A percentile compares a stretch with the other conserved stretches of the same genome.
Conservation (phyloP, 352 stramenopile species). For the Lagenidium giganteum region DNA sequence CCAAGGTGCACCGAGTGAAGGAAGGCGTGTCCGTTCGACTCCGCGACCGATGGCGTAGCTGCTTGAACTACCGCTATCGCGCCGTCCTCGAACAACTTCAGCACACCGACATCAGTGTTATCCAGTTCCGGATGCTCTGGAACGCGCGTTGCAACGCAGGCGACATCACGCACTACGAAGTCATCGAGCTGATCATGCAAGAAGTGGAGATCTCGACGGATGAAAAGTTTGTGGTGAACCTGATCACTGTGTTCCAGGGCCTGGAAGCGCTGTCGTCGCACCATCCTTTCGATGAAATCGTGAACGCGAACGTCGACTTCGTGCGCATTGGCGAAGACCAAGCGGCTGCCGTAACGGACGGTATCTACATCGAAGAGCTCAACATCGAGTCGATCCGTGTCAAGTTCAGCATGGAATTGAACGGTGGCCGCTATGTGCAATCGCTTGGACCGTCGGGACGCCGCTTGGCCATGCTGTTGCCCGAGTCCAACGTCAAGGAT, state of each 20-base stretch:
- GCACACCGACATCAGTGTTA: slow-evolving; percentile 56
- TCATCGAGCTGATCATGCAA: slow-evolving; percentile 84
- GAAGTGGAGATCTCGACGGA: slow-evolving; percentile 87
- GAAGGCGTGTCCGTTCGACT: slow-evolving; percentile 82
- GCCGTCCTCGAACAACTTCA: slow-evolving; percentile 78
- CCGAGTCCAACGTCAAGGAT: slow-evolving; percentile 87
- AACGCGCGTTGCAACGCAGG: slow-evolving; percentile 73
- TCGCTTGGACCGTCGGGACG: slow-evolving; percentile 70
- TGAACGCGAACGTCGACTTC: slow-evolving; percentile 77
- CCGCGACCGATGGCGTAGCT: slow-evolving; percentile 78
- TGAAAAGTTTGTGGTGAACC: slow-evolving; percentile 88
- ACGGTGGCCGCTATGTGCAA: slow-evolving; percentile 81
- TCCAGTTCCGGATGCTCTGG: slow-evolving; percentile 87
- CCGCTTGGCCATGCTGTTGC: slow-evolving; percentile 77
- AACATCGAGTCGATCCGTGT: slow-evolving; percentile 80
- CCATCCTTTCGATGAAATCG: slow-evolving; percentile 77
- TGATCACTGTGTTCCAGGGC: slow-evolving; percentile 87
- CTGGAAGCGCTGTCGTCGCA: slow-evolving; percentile 67
- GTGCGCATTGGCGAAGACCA: slow-evolving; percentile 21
- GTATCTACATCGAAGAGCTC: slow-evolving; percentile 86
- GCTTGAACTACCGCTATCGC: slow-evolving; percentile 80
- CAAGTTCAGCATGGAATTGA: slow-evolving; percentile 85
- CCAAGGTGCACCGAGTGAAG: slow-evolving; percentile 80
- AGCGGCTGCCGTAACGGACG: slow-evolving; percentile 28
- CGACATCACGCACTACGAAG: slow-evolving; percentile 80